Evolutionary conservation across 306 rosid species (phyloP).

Genomic region (Dryas drummondii): DNA sequence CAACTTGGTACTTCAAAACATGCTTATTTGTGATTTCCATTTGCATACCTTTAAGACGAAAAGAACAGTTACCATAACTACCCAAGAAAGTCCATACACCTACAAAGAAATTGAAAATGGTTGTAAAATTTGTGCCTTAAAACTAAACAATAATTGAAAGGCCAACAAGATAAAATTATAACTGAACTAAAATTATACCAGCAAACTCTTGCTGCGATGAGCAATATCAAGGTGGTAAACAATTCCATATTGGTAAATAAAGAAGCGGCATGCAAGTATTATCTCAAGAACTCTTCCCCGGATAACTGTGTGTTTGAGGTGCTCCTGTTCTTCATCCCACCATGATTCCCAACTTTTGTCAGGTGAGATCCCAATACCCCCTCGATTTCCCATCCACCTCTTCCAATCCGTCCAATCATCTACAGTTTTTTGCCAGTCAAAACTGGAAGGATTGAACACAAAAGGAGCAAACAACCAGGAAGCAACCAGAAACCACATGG

Average conservation of each 20-base stretch:
- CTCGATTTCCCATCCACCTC: constrained; percentile 99
- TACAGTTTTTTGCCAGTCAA: constrained; percentile 98
- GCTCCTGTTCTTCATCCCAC: constrained; percentile 96
- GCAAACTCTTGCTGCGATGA: constrained; percentile 59
- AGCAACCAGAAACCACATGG: constrained; percentile 88
- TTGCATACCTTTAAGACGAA: constrained; percentile 77
- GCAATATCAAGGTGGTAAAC: constrained; percentile 87
- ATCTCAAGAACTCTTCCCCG: constrained; percentile 84
- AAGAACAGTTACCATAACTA: constrained; percentile 60
- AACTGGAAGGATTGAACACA: constrained; percentile 87
- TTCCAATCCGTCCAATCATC: constrained; percentile 99
- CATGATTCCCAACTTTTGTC: constrained; percentile 97
- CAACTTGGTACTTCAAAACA: background rate
- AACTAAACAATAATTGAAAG: constrained; percentile 10
- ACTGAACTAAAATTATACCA: constrained; percentile 47
- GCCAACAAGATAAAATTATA: constrained; percentile 21
- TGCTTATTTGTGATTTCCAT: background rate
- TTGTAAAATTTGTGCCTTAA: constrained; percentile 25
- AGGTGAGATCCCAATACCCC: constrained; percentile 80
- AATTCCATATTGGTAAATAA: constrained; percentile 85
- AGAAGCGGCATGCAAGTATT: constrained; percentile 78
- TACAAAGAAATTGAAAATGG: constrained; percentile 32
- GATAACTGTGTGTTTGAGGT: constrained; percentile 67
- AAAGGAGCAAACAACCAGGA: constrained; percentile 99
- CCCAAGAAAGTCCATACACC: constrained; percentile 92